Evolutionary conservation across 768 basidiomycete genomes (phyloP).

Genomic region (Pulveroboletus sp.): DNA sequence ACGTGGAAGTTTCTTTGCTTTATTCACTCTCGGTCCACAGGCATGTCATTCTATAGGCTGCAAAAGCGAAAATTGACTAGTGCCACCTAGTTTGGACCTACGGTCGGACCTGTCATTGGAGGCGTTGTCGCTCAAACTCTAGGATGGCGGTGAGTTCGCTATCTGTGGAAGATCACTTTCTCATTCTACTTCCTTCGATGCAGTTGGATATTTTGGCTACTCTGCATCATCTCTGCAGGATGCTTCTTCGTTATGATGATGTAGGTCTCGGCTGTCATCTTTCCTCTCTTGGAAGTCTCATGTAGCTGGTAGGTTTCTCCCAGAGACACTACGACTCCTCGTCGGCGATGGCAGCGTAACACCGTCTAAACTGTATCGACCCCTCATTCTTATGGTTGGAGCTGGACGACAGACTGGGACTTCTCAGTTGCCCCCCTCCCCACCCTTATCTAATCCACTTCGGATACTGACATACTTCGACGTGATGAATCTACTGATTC

Average conservation of each 20-base stretch:
- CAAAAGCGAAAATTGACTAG: neutral
- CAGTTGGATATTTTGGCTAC: conserved; percentile 24
- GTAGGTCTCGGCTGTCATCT: conserved; percentile 2
- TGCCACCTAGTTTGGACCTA: conserved; percentile 48
- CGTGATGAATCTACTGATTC: conserved; percentile 40
- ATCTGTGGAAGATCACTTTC: neutral
- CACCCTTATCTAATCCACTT: conserved; percentile 38
- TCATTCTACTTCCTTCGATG: neutral
- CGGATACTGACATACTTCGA: conserved; percentile 37
- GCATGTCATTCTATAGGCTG: conserved; percentile 28
- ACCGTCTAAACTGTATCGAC: conserved; percentile 24
- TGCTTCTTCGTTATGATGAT: conserved; percentile 13
- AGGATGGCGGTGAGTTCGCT: conserved; percentile 56
- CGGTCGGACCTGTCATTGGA: conserved; percentile 51
- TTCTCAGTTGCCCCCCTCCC: conserved; percentile 2
- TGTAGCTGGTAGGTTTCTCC: conserved; percentile 18
- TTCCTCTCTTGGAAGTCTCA: neutral
- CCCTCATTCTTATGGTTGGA: conserved; percentile 26
- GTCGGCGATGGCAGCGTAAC: conserved; percentile 31
- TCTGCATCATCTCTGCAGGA: conserved; percentile 14
- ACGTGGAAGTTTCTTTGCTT: conserved; percentile 70
- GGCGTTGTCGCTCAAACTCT: conserved; percentile 50
- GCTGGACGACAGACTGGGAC: conserved; percentile 13
- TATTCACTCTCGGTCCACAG: conserved; percentile 64
- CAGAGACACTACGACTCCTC: conserved; percentile 19